phyloP scores from a whole-genome alignment of 768 basidiomycete species.

The Termitomyces sp. region DNA sequence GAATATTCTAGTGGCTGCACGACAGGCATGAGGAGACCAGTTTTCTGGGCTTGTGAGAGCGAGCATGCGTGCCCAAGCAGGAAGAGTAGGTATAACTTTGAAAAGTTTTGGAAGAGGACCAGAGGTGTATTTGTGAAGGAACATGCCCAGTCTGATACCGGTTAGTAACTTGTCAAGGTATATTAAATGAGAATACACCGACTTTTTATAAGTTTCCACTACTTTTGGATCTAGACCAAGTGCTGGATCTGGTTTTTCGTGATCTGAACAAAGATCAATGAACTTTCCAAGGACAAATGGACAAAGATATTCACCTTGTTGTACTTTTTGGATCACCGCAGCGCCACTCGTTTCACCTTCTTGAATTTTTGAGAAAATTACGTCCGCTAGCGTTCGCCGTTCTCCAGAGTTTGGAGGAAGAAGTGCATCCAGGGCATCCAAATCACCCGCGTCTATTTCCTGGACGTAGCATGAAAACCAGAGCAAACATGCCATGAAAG shows the following conservation, averaged over 20 bases:
- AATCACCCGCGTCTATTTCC: constrained; percentile 90
- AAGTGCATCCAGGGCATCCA: constrained; percentile 78
- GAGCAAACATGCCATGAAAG: not conserved
- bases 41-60: constrained; percentile 88
- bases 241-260: constrained; percentile 67
- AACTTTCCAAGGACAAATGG: not conserved
- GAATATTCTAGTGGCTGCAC: constrained; percentile 91
- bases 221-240: constrained; percentile 88
- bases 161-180: not conserved
- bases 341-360: constrained; percentile 48
- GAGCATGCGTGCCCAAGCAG: constrained; percentile 93
- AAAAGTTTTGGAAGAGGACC: constrained; percentile 94
- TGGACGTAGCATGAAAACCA: constrained; percentile 22
- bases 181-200: constrained; percentile 19
- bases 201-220: constrained; percentile 93
- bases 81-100: constrained; percentile 95
- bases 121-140: constrained; percentile 86
- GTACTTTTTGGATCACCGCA: constrained; percentile 53
- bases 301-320: constrained; percentile 37
- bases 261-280: constrained; percentile 24
- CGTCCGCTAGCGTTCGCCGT: constrained; percentile 85
- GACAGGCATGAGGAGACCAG: constrained; percentile 95
- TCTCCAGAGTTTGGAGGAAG: constrained; percentile 71
- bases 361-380: constrained; percentile 94
- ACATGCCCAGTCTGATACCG: constrained; percentile 64